A percentile compares a stretch with the other conserved stretches of the same genome.
phyloP scores from a whole-genome alignment of 2,329 filamentous ascomycete species.

The Paraphaeosphaeria minitans region DNA sequence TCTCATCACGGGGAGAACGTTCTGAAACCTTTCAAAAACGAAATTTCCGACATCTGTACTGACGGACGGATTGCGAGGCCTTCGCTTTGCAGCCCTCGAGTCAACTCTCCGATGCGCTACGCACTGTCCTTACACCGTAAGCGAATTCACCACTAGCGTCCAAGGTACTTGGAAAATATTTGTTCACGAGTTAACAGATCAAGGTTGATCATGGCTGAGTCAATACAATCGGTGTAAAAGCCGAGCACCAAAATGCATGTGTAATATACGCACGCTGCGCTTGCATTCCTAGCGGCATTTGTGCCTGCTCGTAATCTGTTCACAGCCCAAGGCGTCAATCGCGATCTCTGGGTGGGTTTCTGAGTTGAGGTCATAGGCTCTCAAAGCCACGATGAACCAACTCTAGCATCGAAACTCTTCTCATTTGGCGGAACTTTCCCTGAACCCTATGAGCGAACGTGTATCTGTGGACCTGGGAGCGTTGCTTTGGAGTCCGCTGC shows the following conservation, averaged over 20 bases:
- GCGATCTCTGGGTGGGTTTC: neutral
- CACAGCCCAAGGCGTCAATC: neutral
- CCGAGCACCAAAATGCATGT: neutral
- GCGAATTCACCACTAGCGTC: neutral
- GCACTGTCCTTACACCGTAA: neutral
- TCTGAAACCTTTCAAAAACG: neutral
- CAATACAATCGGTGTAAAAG: neutral
- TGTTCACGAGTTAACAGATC: neutral
- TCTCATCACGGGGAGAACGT: constrained; percentile 6
- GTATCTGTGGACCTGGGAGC: neutral
- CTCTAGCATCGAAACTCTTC: neutral
- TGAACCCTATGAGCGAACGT: neutral
- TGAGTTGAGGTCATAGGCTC: neutral
- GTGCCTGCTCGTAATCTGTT: neutral
- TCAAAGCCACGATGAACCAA: neutral
- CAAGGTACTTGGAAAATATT: neutral
- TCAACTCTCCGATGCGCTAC: constrained; percentile 5
- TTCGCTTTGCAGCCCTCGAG: constrained; percentile 5
- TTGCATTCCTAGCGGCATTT: neutral
- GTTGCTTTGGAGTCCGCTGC: neutral
- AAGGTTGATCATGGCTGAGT: neutral
- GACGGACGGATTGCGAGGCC: neutral
- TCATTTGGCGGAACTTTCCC: neutral
- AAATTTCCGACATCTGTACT: constrained; percentile 9
- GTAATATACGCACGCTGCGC: neutral